These are phyloP conservation scores for Suhomyces ambrosiae DNA, from an alignment of 1,139 yeast genomes.

Conservation along the genomic window DNA sequence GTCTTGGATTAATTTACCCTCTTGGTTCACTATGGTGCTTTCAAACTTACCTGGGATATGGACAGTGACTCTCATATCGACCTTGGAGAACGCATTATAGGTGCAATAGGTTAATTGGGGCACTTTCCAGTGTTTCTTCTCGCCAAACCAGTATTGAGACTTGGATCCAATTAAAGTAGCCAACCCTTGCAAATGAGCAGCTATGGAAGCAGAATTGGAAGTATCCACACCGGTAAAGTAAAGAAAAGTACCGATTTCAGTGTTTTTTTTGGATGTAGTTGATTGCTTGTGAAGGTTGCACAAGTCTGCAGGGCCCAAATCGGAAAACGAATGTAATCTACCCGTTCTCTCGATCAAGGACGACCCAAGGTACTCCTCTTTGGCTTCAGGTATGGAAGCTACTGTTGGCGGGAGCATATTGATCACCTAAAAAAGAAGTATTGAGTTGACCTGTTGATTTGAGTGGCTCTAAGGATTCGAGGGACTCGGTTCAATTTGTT, in stretches of 20 bases:
- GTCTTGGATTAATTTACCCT: constrained; percentile 47
- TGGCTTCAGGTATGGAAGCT: constrained; percentile 54
- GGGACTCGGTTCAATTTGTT: too few relatives aligned
- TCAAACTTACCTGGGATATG: constrained; percentile 55
- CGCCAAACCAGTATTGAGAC: constrained; percentile 62
- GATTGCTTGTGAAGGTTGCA: constrained; percentile 65
- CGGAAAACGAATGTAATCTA: constrained; percentile 47
- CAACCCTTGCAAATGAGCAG: constrained; percentile 74
- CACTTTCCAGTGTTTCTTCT: constrained; percentile 73
- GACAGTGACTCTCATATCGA: constrained; percentile 32
- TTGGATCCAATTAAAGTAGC: constrained; percentile 67
- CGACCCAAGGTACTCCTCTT: constrained; percentile 53
- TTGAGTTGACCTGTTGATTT: too few relatives aligned
- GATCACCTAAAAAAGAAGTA: too few relatives aligned
- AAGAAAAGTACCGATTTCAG: constrained; percentile 54
- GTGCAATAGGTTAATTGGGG: constrained; percentile 60
- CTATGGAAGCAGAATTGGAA: constrained; percentile 58
- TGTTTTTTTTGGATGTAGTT: constrained; percentile 40
- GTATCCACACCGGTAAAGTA: constrained; percentile 62
- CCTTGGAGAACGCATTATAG: constrained; percentile 49
- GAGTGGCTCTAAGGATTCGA: too few relatives aligned
- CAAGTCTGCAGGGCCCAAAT: constrained; percentile 89
- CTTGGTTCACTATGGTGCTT: constrained; percentile 46
- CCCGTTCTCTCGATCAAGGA: constrained; percentile 55
- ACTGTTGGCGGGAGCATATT: constrained; percentile 46